Conservation (phyloP, 2,329 filamentous ascomycete genomes). For the Xylariaceae sp. region DNA sequence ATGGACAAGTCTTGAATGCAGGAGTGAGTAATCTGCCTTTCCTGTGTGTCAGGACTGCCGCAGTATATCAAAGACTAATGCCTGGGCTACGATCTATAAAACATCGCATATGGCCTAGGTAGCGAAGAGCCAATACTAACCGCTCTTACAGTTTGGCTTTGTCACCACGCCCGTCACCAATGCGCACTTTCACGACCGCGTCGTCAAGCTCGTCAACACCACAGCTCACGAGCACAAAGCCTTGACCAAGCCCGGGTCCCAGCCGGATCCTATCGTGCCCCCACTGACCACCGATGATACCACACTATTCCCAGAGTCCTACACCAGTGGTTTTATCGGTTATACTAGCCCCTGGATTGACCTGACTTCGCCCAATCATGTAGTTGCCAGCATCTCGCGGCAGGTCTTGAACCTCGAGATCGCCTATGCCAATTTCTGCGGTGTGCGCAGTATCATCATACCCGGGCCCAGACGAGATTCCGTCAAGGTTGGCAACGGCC, state of each 20-base stretch:
- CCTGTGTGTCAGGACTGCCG: background rate
- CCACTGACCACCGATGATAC: slow-evolving; percentile 80
- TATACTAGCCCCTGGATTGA: slow-evolving; percentile 92
- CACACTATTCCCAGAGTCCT: slow-evolving; percentile 62
- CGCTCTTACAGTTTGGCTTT: slow-evolving; percentile 63
- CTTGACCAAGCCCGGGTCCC: slow-evolving; percentile 38
- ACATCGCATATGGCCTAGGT: too few species aligned
- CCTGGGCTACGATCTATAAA: too few species aligned
- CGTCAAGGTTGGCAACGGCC: slow-evolving; percentile 45
- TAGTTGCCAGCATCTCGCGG: slow-evolving; percentile 80
- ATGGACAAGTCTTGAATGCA: slow-evolving; percentile 63
- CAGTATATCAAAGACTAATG: slow-evolving; percentile 1
- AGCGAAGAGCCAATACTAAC: too few species aligned
- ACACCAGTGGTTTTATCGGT: slow-evolving; percentile 70
- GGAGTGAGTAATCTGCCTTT: slow-evolving; percentile 52
- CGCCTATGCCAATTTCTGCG: slow-evolving; percentile 93
- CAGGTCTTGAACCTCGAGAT: slow-evolving; percentile 89
- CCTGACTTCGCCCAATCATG: slow-evolving; percentile 73
- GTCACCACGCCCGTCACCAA: slow-evolving; percentile 77
- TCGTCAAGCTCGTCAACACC: slow-evolving; percentile 57
- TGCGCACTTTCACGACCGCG: slow-evolving; percentile 63
- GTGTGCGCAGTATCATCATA: slow-evolving; percentile 77
- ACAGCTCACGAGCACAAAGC: slow-evolving; percentile 48
- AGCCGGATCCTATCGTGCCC: slow-evolving; percentile 55
- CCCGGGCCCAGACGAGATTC: slow-evolving; percentile 69